Percentiles rank a stretch among this genome's conserved stretches.
phyloP scores from a whole-genome alignment of 2,329 filamentous ascomycete genomes.

The Sclerotinia spermophila region DNA sequence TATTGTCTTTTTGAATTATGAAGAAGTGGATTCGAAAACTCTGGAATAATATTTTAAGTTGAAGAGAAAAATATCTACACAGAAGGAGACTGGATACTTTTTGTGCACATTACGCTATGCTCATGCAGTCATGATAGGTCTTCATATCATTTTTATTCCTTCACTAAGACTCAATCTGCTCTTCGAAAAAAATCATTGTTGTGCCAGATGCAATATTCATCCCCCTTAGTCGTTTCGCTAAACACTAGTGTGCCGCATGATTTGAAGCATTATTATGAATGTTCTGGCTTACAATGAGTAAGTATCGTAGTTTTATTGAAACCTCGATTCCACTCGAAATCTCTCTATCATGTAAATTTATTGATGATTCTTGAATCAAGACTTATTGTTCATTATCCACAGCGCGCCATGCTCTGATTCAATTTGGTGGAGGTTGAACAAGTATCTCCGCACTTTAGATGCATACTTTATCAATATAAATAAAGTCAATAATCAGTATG shows the following conservation, averaged over 20 bases:
- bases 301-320: too few relatives aligned
- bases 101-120: neutral
- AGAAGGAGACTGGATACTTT: neutral
- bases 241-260: rapidly evolving
- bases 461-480: too few relatives aligned
- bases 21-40: neutral
- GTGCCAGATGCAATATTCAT: neutral
- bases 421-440: too few relatives aligned
- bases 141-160: neutral
- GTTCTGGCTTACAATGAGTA: too few relatives aligned
- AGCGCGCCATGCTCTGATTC: neutral
- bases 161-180: rapidly evolving
- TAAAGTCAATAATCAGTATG: too few relatives aligned
- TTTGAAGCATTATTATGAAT: neutral
- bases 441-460: too few relatives aligned
- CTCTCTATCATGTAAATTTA: too few relatives aligned
- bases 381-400: neutral
- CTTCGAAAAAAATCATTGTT: neutral
- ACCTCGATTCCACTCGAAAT: too few relatives aligned
- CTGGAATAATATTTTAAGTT: neutral
- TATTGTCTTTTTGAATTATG: neutral
- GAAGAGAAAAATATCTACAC: neutral
- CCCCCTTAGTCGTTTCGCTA: neutral
- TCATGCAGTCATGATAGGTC: neutral
- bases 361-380: neutral